A percentile compares a stretch with the other conserved stretches of the same genome.
Evolutionary conservation across 306 rosid species (phyloP).

Genomic region (Prunus mongolica): DNA sequence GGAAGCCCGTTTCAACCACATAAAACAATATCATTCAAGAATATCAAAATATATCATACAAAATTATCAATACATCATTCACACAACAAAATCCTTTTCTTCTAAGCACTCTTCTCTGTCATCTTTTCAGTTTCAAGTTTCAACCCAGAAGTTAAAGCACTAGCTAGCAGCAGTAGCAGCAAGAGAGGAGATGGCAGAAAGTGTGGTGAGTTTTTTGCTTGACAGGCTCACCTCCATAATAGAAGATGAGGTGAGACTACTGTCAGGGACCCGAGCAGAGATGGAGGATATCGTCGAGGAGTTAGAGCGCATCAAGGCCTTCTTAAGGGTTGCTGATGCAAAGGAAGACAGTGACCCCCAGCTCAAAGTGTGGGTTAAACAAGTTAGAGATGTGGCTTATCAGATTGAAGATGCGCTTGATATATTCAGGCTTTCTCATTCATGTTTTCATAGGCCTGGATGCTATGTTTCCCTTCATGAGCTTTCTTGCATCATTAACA

Average conservation of each 20-base stretch:
- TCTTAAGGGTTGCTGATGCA: constrained; percentile 26
- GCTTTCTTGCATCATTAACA: constrained; percentile 8
- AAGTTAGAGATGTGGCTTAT: constrained; percentile 25
- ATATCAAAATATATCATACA: not conserved
- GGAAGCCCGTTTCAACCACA: too few species aligned
- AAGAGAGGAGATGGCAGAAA: constrained; percentile 43
- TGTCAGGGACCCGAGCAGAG: constrained; percentile 24
- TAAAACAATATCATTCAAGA: not conserved
- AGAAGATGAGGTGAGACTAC: constrained; percentile 34
- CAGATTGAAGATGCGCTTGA: constrained; percentile 36
- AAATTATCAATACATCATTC: not conserved
- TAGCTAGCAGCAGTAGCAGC: not conserved
- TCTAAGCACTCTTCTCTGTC: too few species aligned
- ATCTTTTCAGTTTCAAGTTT: not conserved
- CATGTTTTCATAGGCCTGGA: not conserved
- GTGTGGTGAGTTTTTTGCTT: constrained; percentile 29
- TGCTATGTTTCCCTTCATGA: not conserved
- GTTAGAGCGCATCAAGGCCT: constrained; percentile 23
- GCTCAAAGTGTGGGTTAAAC: constrained; percentile 25
- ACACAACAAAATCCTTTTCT: not conserved
- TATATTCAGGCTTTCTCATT: constrained; percentile 10
- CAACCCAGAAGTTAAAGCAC: not conserved
- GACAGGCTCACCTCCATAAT: constrained; percentile 28
- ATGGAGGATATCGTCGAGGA: constrained; percentile 9
- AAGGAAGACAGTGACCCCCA: constrained; percentile 15